phyloP scores from a whole-genome alignment of 225 moss, liverwort and hornwort genomes.

The Physcomitrium patens region DNA sequence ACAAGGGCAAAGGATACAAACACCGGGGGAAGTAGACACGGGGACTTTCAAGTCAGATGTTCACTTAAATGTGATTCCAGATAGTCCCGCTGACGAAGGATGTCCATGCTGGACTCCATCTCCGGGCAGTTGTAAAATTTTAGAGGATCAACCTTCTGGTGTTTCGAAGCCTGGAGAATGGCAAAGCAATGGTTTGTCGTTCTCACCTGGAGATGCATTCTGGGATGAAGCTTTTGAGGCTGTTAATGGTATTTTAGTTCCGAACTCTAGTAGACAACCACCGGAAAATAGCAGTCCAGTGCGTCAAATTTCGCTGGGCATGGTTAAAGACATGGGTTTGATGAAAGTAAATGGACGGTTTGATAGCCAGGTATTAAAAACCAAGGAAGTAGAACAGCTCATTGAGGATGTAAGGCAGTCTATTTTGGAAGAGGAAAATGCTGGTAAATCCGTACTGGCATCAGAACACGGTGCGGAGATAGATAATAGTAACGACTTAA shows the following conservation, averaged over 20 bases:
- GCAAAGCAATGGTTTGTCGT: conserved; percentile 61
- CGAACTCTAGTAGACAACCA: conserved; percentile 35
- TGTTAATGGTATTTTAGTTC: conserved; percentile 63
- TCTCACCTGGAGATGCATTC: conserved; percentile 94
- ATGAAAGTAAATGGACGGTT: conserved; percentile 24
- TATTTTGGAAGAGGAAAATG: conserved; percentile 30
- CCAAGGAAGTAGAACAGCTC: conserved; percentile 29
- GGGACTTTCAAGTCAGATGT: conserved; percentile 30
- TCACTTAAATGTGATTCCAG: conserved; percentile 11
- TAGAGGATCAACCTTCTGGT: conserved; percentile 42
- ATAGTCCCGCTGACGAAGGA: conserved; percentile 35
- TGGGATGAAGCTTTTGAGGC: conserved; percentile 97
- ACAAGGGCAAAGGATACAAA: conserved; percentile 30
- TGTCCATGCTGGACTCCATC: conserved; percentile 49
- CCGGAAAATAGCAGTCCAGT: conserved; percentile 36
- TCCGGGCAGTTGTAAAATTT: conserved; percentile 35
- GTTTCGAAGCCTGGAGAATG: conserved; percentile 42
- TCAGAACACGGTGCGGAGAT: conserved; percentile 33
- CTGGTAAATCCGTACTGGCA: conserved; percentile 21
- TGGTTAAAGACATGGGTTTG: conserved; percentile 21
- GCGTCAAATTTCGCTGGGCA: conserved; percentile 28
- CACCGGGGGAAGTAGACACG: conserved; percentile 18
- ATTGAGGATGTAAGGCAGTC: conserved; percentile 30
- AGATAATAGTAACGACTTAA: conserved; percentile 27
- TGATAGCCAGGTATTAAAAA: conserved; percentile 28